These are phyloP conservation scores for Lyophyllum atratum DNA, from an alignment of 768 basidiomycete species.

Conservation along the genomic window DNA sequence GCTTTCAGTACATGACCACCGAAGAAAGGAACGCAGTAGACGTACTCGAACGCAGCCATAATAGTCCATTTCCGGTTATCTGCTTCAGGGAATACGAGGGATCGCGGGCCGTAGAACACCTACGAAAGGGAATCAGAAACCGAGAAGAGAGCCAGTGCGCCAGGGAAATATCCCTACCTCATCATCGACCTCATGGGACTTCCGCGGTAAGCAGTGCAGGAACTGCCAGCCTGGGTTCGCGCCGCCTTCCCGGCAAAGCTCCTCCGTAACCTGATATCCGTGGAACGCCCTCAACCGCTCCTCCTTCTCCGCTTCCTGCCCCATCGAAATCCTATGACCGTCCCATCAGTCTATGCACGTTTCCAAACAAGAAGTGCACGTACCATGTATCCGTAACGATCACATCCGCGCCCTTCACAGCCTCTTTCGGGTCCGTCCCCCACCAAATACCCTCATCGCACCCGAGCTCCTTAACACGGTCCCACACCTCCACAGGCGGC, in stretches of 20 bases:
- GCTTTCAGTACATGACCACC: not conserved
- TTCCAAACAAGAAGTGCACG: conserved; percentile 19
- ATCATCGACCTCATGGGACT: conserved; percentile 92
- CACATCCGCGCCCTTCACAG: conserved; percentile 88
- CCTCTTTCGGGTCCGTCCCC: conserved; percentile 80
- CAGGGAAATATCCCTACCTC: conserved; percentile 53
- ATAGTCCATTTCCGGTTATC: conserved; percentile 99
- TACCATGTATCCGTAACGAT: conserved; percentile 98
- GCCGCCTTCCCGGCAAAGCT: conserved; percentile 76
- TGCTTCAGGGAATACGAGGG: conserved; percentile 89
- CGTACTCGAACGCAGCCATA: conserved; percentile 89
- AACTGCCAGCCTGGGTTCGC: conserved; percentile 92
- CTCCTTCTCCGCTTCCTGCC: conserved; percentile 92
- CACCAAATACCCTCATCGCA: conserved; percentile 76
- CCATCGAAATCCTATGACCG: conserved; percentile 90
- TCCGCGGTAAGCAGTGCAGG: conserved; percentile 94
- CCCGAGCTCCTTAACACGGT: conserved; percentile 71
- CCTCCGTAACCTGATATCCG: conserved; percentile 94
- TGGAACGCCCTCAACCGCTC: conserved; percentile 83
- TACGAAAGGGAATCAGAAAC: conserved; percentile 24
- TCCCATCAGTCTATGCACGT: not conserved
- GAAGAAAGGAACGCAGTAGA: conserved; percentile 14
- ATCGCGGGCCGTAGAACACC: conserved; percentile 93
- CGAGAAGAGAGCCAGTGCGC: not conserved
- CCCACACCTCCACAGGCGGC: conserved; percentile 76